phyloP scores from a whole-genome alignment of 192 early-diverging fungal species.

The Entomortierella lignicola region DNA sequence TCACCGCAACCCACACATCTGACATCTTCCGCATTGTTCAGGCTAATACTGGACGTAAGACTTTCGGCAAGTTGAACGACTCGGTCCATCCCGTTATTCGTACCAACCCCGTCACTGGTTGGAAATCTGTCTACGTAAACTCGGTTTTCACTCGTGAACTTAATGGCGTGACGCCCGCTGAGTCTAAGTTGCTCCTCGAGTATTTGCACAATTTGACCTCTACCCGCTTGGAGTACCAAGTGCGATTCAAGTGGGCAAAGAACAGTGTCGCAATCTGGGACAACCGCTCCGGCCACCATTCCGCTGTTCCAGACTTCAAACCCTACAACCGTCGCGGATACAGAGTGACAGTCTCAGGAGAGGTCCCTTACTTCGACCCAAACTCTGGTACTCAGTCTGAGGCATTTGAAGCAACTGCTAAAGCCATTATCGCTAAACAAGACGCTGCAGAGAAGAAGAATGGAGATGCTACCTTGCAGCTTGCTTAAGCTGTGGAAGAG shows the following conservation, averaged over 20 bases:
- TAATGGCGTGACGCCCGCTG: conserved; percentile 58
- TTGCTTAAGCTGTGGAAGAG: conserved; percentile 12
- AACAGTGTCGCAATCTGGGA: conserved; percentile 77
- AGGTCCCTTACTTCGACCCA: conserved; percentile 36
- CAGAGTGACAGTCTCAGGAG: conserved; percentile 46
- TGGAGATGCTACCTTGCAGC: conserved; percentile 6
- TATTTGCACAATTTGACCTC: conserved; percentile 66
- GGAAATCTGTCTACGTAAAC: conserved; percentile 76
- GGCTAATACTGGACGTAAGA: conserved; percentile 46
- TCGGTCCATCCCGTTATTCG: conserved; percentile 62
- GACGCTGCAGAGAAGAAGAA: conserved; percentile 39
- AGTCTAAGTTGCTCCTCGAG: conserved; percentile 68
- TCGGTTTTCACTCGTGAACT: conserved; percentile 70
- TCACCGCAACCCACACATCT: conserved; percentile 66
- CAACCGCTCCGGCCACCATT: conserved; percentile 68
- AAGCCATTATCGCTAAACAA: conserved; percentile 44
- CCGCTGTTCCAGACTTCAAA: conserved; percentile 52
- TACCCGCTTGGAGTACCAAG: conserved; percentile 65
- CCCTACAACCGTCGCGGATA: conserved; percentile 41
- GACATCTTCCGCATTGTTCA: conserved; percentile 43
- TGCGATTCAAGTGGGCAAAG: conserved; percentile 67
- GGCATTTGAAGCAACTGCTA: conserved; percentile 36
- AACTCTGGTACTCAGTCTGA: conserved; percentile 39
- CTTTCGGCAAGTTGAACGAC: conserved; percentile 51
- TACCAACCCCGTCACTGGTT: conserved; percentile 77